Evolutionary conservation across 2,329 filamentous ascomycete genomes (phyloP), one percentile per base, ranked within the genome.

Genomic region (Alternaria brassicae): DNA sequence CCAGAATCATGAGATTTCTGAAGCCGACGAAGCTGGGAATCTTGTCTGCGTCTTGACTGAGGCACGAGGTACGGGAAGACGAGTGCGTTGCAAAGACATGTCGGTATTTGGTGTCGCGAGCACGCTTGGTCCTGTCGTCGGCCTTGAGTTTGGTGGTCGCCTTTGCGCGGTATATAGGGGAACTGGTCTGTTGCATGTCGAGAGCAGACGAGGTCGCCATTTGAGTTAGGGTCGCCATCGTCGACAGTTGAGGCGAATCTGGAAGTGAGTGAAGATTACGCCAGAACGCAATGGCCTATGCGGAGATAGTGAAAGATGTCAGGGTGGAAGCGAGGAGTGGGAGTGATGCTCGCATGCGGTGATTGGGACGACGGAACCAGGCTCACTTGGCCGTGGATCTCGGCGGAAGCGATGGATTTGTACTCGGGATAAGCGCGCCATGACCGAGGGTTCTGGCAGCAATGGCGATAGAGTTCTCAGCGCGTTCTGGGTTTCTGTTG

Each of bases 1-100:
- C 92, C 72, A 98, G 89, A 37, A 97, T 91, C 92, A 97, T 97
- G 63, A 99, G 85, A 76, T 99, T 99, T 60, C 94, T 85, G 75
- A 99, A 98, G 0, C 95, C 95, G 15, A 97, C 81, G 74, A 97
- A 98, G 76, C 92, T 97, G 21, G 93, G 92, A 2, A 88, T 83
- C 10, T 81, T 82, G 44, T 86, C 80, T 2, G 92, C 86, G 75
- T 98, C 95, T 71, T 93, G 90, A 79, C 92, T 97, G 47, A 98
- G 83, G 70, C 91, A 93, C 23, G 94, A 97, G 7, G 90, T 87
- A 58, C 88, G 86, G 36, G 85, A 79, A 68, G 85, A 77, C 7
- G 88, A 88, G 79, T 99, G 95, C 34, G 96, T 88, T 30, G 93
- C 93, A 59, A 91, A 91, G 63, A 96, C 88, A 86, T 99, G 95